These are phyloP conservation scores for Colletotrichum endophyticum DNA, from an alignment of 2,329 filamentous ascomycete species.

Conservation along the genomic window DNA sequence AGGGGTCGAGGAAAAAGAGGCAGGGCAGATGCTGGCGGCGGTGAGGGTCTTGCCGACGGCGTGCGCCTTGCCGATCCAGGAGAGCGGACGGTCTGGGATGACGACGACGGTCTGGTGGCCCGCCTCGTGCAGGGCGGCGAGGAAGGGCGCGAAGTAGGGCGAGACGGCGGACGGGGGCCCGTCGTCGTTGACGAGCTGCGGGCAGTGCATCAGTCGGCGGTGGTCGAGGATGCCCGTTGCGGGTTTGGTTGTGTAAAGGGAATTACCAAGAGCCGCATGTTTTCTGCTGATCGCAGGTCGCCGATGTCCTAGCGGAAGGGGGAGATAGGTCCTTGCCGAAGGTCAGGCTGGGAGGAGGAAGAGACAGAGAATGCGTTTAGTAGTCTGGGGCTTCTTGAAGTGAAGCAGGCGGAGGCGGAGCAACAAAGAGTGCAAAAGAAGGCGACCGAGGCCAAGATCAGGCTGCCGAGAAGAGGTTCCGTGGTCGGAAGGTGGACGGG, in stretches of 20 bases:
- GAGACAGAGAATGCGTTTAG: neutral
- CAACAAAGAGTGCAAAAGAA: neutral
- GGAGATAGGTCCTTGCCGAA: neutral
- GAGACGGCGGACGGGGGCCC: conserved; percentile 64
- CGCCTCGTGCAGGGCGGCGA: conserved; percentile 56
- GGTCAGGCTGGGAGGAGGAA: neutral
- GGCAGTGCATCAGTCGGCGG: neutral
- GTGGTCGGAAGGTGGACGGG: neutral
- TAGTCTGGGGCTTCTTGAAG: neutral
- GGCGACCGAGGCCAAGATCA: neutral
- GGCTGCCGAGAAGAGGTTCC: neutral
- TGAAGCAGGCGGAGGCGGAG: neutral
- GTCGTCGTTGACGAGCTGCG: conserved; percentile 56
- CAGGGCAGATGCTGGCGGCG: conserved; percentile 17
- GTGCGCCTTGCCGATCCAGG: conserved; percentile 81
- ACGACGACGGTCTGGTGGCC: conserved; percentile 74
- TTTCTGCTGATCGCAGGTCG: neutral
- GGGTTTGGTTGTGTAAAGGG: neutral
- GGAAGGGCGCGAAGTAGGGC: conserved; percentile 63
- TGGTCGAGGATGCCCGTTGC: neutral
- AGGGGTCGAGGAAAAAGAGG: neutral
- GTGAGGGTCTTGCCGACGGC: conserved; percentile 69
- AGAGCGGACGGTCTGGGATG: conserved; percentile 72
- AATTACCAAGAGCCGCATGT: conserved; percentile 19
- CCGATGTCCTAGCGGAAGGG: neutral